Conservation (phyloP, 352 stramenopile genomes). For the Phytophthora tubulina region DNA sequence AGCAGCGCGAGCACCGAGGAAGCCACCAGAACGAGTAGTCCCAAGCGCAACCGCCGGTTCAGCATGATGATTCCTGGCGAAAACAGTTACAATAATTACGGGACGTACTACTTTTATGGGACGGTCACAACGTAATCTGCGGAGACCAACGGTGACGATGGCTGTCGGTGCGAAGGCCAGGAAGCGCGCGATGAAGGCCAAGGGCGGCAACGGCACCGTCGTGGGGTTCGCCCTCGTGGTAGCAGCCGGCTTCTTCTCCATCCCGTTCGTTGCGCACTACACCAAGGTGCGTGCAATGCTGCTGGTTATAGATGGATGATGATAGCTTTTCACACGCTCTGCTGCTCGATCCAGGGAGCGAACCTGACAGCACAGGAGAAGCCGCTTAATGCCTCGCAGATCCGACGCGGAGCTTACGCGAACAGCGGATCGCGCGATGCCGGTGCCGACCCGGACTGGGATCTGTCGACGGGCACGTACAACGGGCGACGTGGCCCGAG, state of each 20-base stretch:
- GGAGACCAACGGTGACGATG: not conserved
- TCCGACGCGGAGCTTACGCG: conserved; percentile 82
- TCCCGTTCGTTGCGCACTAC: conserved; percentile 76
- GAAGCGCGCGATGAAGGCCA: conserved; percentile 40
- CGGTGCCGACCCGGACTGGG: conserved; percentile 85
- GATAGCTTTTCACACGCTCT: not conserved
- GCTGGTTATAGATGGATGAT: not conserved
- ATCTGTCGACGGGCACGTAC: conserved; percentile 77
- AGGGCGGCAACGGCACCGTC: conserved; percentile 53
- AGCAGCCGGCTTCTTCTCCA: conserved; percentile 73
- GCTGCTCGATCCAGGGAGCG: conserved; percentile 45
- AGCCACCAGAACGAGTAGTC: not conserved
- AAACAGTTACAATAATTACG: conserved; percentile 8
- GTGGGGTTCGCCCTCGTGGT: conserved; percentile 59
- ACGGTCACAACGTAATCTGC: conserved; percentile 5
- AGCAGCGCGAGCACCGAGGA: conserved; percentile 5
- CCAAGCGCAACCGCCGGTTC: conserved; percentile 2
- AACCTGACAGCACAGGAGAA: conserved; percentile 72
- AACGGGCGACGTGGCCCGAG: conserved; percentile 52
- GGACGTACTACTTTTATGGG: conserved; percentile 2
- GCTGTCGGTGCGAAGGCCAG: conserved; percentile 20
- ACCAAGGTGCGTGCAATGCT: conserved; percentile 54
- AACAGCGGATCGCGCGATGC: conserved; percentile 85
- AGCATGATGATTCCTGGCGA: not conserved
- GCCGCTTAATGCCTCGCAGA: conserved; percentile 73